Evolutionary conservation across 2,329 filamentous ascomycete species (phyloP), one percentile per base, ranked within the genome.

Genomic region (Fusarium palustre): DNA sequence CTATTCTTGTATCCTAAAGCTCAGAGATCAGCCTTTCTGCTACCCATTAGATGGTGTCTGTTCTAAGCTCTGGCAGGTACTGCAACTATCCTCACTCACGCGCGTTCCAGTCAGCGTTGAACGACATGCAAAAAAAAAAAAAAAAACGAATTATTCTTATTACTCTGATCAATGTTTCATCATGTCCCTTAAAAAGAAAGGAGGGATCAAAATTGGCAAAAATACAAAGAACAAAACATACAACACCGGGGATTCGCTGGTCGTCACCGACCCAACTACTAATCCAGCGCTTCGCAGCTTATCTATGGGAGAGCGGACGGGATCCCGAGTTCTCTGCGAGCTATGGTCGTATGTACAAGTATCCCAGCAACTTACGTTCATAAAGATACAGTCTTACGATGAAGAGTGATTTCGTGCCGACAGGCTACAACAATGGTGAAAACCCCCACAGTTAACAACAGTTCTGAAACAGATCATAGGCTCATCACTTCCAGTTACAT

Each of bases 271-370:
- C 34, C 34, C 18, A 38, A 38, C 18, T 38, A 38, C 34, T 38
- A 38, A 38, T 38, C 34, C 18, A 38, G 34, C 34, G 34, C 34
- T 38, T 38, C 18, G 18, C 18, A 38, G 34, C 34, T 38, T 38
- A 38, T 38, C 34, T 38, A 38, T 38, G 18, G 34, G 34, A 38
- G 34, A 38, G 18, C n/a, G n/a, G 45, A 47, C 63, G 30, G 69
- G 47, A 28, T 50, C 33, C 33, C 47, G 47, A 38, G 24, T 50
- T 38, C n/a, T 50, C 33, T 50, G 24, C 31, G 33, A 50, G 47
- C 47, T 38, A 5, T 50, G 47, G 47, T 38, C 31, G 33, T 50
- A 38, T 50, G 33, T 38, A 22, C 2, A 34, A 8, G 9, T 28
- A 9, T 30, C 1, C 16, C 3, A 4, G 13, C 3, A 3, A 16